Conservation (phyloP, 75 land plant genomes). For the Larix kaempferi region DNA sequence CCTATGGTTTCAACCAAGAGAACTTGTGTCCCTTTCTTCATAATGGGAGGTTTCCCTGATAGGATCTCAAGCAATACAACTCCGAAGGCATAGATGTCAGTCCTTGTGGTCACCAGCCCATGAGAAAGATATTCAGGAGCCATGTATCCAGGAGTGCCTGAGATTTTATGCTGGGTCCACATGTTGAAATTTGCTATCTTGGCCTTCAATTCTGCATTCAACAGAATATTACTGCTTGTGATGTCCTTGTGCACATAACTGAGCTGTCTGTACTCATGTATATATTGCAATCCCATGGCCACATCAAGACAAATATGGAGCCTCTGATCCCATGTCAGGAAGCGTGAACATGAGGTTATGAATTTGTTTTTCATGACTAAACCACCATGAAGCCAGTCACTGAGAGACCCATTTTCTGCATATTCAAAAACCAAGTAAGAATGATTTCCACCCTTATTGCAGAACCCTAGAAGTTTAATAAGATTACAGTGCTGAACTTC, state of each 20-base stretch:
- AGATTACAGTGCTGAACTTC: constrained; percentile 59
- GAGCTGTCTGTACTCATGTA: constrained; percentile 74
- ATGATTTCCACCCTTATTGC: constrained; percentile 28
- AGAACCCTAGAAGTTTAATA: constrained; percentile 54
- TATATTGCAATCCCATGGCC: constrained; percentile 77
- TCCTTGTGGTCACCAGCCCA: constrained; percentile 58
- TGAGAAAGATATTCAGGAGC: constrained; percentile 75
- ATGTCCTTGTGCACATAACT: constrained; percentile 70
- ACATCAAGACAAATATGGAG: constrained; percentile 74
- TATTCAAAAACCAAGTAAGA: constrained; percentile 65
- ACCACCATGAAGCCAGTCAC: constrained; percentile 43
- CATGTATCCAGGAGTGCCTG: constrained; percentile 71
- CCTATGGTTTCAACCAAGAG: constrained; percentile 5
- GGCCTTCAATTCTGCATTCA: constrained; percentile 59
- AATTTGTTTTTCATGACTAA: constrained; percentile 16
- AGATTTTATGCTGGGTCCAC: constrained; percentile 60
- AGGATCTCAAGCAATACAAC: constrained; percentile 57
- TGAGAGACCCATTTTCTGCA: constrained; percentile 77
- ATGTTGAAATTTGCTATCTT: constrained; percentile 74
- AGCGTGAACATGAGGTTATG: constrained; percentile 16
- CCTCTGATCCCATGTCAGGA: constrained; percentile 62
- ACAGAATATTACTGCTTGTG: constrained; percentile 68
- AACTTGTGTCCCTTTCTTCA: neutral
- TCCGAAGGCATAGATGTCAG: constrained; percentile 72
- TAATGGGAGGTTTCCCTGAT: constrained; percentile 42